Base-by-base conservation (phyloP, 2,329 filamentous ascomycete genomes). In the Aspergillus sp. region DNA sequence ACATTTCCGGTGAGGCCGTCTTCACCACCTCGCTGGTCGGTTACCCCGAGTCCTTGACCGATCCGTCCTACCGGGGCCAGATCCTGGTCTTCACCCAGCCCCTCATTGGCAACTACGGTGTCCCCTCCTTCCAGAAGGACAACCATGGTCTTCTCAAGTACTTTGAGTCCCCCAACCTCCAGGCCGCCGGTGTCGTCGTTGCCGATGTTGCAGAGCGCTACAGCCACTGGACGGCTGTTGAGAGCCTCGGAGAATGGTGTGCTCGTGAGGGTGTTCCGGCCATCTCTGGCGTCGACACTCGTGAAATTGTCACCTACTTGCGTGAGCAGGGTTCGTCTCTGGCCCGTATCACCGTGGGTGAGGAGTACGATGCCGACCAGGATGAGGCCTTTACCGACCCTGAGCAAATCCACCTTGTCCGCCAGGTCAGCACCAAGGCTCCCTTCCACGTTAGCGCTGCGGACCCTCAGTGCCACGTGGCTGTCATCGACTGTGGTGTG, bases 31-130 rank as follows among this genome's bases (percentile, higher is more conserved):
- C 91, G 20, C 83, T 97, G 48, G 93, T 98, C 50, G 93, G 93
- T 63, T 98, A 98, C 71, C 93, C 93, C 59, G 93, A 98, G 77
- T 96, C 81, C 41, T 75, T 85, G 74, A 83, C 81, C 63, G 82
- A 84, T 57, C 82, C 82, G 10, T 84, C 82, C 48, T 85, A 85
- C 69, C 81, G 82, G 58, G 82, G 73, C 46, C 93, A 98, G 77
- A 97, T 98, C 59, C 79, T 98, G 60, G 91, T 97, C 72, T 96
- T 97, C 78, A 98, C 93, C 57, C 90, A 96, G 70, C 93, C 93
- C 32, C 76, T 98, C 59, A 96, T 98, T 64, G 93, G 93, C 66
- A 98, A 98, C 80, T 98, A 98, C 68, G 93, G 93, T 61, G 91
- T 98, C 15, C 93, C 93, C 13, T 94, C 90, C 27, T 83, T 79